phyloP scores from a whole-genome alignment of 2,329 filamentous ascomycete genomes.

The Pestalotiopsis sp. region DNA sequence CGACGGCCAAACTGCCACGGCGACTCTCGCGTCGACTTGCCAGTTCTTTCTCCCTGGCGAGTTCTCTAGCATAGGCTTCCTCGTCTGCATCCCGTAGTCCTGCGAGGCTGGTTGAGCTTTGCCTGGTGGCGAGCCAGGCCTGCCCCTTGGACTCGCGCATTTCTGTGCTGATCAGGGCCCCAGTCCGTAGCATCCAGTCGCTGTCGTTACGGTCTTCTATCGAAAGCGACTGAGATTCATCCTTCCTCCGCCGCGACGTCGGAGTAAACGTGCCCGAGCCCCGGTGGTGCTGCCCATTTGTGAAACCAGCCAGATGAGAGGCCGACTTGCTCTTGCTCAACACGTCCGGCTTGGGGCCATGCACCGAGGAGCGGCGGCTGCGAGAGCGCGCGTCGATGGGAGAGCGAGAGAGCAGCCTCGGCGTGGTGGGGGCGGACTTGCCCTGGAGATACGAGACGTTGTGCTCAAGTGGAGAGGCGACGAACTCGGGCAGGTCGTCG shows the following conservation, averaged over 20 bases:
- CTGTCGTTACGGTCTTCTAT: conserved; percentile 49
- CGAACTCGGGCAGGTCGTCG: conserved; percentile 45
- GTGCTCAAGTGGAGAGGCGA: conserved; percentile 34
- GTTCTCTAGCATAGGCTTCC: conserved; percentile 53
- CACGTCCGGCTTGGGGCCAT: conserved; percentile 29
- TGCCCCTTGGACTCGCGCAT: conserved; percentile 70
- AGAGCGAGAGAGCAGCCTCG: conserved; percentile 62
- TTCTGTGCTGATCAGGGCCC: conserved; percentile 63
- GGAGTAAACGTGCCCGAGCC: conserved; percentile 25
- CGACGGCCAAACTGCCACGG: conserved; percentile 45
- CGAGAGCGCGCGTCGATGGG: conserved; percentile 50
- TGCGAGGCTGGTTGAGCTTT: conserved; percentile 64
- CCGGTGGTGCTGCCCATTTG: conserved; percentile 23
- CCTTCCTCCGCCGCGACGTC: conserved; percentile 32
- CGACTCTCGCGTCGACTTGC: conserved; percentile 51
- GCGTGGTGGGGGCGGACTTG: conserved; percentile 66
- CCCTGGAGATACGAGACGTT: conserved; percentile 61
- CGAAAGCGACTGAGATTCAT: conserved; percentile 27
- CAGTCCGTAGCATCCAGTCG: conserved; percentile 68
- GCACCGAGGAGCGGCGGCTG: conserved; percentile 41
- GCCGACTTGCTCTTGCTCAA: conserved; percentile 67
- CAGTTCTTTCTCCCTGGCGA: conserved; percentile 52
- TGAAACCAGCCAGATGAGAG: conserved; percentile 47
- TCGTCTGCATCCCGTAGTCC: conserved; percentile 55
- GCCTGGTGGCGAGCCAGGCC: conserved; percentile 67